These are phyloP conservation scores for Verticillium zaregamsianum DNA, from an alignment of 2,329 filamentous ascomycete species.

Conservation along the genomic window DNA sequence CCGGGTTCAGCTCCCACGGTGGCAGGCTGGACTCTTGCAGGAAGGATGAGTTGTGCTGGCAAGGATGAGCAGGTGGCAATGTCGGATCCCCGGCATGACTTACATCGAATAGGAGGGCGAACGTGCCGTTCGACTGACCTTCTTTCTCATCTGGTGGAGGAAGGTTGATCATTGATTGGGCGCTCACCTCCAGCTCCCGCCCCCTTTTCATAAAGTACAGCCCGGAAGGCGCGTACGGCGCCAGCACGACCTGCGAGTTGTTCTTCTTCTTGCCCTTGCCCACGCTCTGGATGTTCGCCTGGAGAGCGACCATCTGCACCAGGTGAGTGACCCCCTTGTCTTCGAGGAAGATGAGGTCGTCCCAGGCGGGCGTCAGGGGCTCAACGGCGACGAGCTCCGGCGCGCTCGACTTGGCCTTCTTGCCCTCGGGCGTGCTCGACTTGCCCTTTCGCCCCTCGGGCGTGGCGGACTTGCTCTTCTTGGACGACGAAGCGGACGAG, in stretches of 20 bases:
- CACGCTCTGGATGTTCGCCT: constrained; percentile 31
- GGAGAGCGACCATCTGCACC: constrained; percentile 40
- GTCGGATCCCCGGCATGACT: constrained; percentile 9
- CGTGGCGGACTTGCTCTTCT: constrained; percentile 13
- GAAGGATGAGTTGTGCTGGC: constrained; percentile 41
- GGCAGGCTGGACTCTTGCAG: constrained; percentile 23
- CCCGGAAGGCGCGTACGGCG: constrained; percentile 33
- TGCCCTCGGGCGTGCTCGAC: constrained; percentile 4
- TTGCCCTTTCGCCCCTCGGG: constrained; percentile 16
- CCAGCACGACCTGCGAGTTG: constrained; percentile 29
- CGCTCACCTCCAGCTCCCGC: constrained; percentile 35
- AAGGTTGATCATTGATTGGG: constrained; percentile 40
- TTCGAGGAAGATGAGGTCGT: constrained; percentile 38
- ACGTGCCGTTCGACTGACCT: constrained; percentile 34
- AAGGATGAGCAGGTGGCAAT: neutral
- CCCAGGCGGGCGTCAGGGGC: constrained; percentile 47
- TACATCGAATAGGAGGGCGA: constrained; percentile 52
- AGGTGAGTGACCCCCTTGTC: constrained; percentile 30
- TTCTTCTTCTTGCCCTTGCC: constrained; percentile 16
- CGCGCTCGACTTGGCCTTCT: constrained; percentile 17
- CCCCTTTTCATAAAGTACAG: constrained; percentile 27
- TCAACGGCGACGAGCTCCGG: constrained; percentile 28
- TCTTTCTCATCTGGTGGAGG: constrained; percentile 23
- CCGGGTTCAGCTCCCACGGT: constrained; percentile 30
- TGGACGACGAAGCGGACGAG: constrained; percentile 24